phyloP scores from a whole-genome alignment of 345 rosid genomes.

The Geranium rotundifolium region DNA sequence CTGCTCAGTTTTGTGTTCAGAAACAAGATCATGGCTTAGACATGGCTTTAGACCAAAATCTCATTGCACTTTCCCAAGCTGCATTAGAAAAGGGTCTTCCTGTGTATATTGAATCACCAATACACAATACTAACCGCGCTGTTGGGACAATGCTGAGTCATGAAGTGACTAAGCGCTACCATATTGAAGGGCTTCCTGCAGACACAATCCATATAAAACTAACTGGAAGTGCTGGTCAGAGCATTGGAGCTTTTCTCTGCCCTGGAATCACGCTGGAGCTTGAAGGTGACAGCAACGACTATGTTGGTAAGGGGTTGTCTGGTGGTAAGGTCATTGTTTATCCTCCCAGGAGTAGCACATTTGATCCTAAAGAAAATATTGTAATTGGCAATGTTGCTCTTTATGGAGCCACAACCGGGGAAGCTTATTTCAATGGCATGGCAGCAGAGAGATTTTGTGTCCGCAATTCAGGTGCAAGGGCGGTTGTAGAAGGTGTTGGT shows the following conservation, averaged over 20 bases:
- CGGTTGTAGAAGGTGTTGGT: conserved; percentile 99
- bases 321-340: conserved; percentile 92
- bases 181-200: conserved; percentile 68
- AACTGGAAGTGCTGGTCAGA: conserved; percentile 97
- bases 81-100: conserved; percentile 78
- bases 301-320: conserved; percentile 96
- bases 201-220: conserved; percentile 85
- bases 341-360: conserved; percentile 79
- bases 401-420: conserved; percentile 85
- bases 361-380: conserved; percentile 95
- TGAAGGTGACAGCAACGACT: conserved; percentile 96
- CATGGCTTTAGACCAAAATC: conserved; percentile 82
- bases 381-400: conserved; percentile 96
- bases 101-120: conserved; percentile 67
- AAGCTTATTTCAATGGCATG: conserved; percentile 96
- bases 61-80: conserved; percentile 51
- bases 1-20: conserved; percentile 85
- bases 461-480: conserved; percentile 96
- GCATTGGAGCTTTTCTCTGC: conserved; percentile 90
- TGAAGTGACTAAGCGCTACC: conserved; percentile 87
- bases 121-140: conserved; percentile 92
- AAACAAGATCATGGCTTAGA: conserved; percentile 96
- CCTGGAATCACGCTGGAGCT: conserved; percentile 85
- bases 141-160: conserved; percentile 99
- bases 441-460: conserved; percentile 99